Evolutionary conservation across 768 basidiomycete genomes (phyloP).

Genomic region (Russula dissimulans): DNA sequence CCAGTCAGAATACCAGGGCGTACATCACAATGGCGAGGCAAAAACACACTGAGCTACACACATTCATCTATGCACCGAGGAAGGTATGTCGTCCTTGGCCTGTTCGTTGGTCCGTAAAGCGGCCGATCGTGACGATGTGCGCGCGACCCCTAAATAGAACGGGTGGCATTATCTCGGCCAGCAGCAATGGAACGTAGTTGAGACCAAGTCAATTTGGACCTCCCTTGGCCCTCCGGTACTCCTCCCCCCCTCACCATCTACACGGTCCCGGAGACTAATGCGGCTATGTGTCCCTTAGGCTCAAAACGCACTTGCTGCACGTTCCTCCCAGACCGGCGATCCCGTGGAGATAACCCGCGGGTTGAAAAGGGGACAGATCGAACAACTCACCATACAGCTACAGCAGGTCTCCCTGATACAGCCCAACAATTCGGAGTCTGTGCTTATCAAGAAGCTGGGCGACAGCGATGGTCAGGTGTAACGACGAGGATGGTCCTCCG

Average conservation of each 20-base stretch:
- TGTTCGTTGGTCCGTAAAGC: neutral
- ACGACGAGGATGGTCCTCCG: neutral
- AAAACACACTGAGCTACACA: slow-evolving; percentile 33
- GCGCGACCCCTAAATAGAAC: neutral
- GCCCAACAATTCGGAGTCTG: neutral
- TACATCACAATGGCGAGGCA: slow-evolving; percentile 28
- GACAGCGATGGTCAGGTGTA: neutral
- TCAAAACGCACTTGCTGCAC: slow-evolving; percentile 20
- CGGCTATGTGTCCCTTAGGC: slow-evolving; percentile 4
- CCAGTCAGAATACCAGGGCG: slow-evolving; percentile 27
- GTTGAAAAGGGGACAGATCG: slow-evolving; percentile 35
- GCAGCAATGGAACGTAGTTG: slow-evolving; percentile 6
- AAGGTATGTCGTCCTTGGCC: slow-evolving; percentile 28
- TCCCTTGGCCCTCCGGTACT: slow-evolving; percentile 21
- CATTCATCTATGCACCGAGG: slow-evolving; percentile 40
- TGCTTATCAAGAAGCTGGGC: neutral
- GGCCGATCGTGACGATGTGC: neutral
- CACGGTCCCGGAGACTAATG: neutral
- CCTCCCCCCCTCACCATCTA: neutral
- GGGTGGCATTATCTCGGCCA: slow-evolving; percentile 18
- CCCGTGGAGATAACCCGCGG: slow-evolving; percentile 29
- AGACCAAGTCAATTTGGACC: slow-evolving; percentile 11
- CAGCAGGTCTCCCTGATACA: neutral
- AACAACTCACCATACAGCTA: slow-evolving; percentile 29
- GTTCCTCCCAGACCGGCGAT: slow-evolving; percentile 26